A percentile compares a stretch with the other conserved stretches of the same genome.
These are phyloP conservation scores for Dendrobium officinale DNA, from an alignment of 106 monocot species.

Conservation along the genomic window DNA sequence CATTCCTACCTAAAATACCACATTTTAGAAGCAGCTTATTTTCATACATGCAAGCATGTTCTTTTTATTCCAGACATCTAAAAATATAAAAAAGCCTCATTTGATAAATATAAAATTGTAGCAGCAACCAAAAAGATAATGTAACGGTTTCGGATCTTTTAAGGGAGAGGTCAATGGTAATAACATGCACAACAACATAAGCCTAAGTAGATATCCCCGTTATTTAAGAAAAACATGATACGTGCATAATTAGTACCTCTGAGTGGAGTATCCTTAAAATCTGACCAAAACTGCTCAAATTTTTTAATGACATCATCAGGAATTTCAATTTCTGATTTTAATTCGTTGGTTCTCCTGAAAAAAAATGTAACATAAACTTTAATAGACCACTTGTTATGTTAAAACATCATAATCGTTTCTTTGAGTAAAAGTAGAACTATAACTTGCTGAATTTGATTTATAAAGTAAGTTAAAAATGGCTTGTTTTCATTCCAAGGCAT, in stretches of 20 bases:
- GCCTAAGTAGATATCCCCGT: not conserved
- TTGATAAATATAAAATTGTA: not conserved
- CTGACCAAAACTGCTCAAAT: constrained; percentile 84
- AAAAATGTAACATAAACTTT: not conserved
- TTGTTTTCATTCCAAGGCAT: not conserved
- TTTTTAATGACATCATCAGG: constrained; percentile 65
- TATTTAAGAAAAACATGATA: constrained; percentile 1
- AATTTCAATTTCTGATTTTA: constrained; percentile 80
- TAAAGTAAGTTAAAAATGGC: not conserved
- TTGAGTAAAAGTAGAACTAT: not conserved
- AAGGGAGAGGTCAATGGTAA: not conserved
- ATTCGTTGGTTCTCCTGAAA: constrained; percentile 82
- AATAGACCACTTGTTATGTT: not conserved
- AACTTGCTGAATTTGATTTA: not conserved
- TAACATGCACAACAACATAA: not conserved
- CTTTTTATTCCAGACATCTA: not conserved
- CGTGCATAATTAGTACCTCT: constrained; percentile 43
- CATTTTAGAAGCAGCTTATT: not conserved
- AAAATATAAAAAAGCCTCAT: not conserved
- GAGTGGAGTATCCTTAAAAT: constrained; percentile 56
- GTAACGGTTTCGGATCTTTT: not conserved
- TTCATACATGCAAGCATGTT: not conserved
- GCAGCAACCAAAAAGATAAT: not conserved
- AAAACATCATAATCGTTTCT: not conserved
- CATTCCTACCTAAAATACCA: constrained; percentile 70